Base-by-base conservation (phyloP, 2,329 filamentous ascomycete genomes). In the Thyridium curvatum region DNA sequence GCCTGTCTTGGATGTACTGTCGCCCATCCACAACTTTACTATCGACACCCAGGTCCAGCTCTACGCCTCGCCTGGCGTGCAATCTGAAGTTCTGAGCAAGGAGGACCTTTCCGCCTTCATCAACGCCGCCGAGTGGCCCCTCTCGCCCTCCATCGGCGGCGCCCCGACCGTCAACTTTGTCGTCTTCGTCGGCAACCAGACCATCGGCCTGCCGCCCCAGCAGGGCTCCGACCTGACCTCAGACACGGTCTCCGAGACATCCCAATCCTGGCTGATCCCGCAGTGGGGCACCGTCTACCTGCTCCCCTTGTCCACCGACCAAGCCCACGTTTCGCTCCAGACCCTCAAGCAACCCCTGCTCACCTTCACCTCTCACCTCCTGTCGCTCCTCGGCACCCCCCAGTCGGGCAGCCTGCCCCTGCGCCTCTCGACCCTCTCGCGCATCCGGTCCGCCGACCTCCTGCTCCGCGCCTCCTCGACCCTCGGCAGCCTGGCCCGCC, bases 131-230 rank as follows among this genome's bases (percentile, higher is more conserved):
- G 93, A 98, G 64, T 98, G 93, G 93, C 93, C 93, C 1, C 65
- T 98, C 3, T 94, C 86, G 45, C 91, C 91, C 1, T 95, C 88
- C 41, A 97, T 98, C 49, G 93, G 90, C 32, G 81, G 79, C 14
- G 91, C 91, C 0, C 93, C 93, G 1, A 98, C 93, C 0, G 82
- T 98, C 54, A 97, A 98, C 62, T 97, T 98, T 57, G 82, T 97
- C 41, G 73, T 97, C 18, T 98, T 93, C 54, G 80, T 94, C 8
- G 88, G 90, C 6, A 80, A 86, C 41, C 77, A 84, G 42, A 88
- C 82, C 9, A 89, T 88, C 45, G 68, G 61, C 4, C 52, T 69
- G 1, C 38, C 50, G 3, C 32, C 43, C 14, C 34, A 17, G 13
- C 12, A 8, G 7, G 39, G 12, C 16, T 29, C 32, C 8, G 29